Percentiles rank a stretch among this genome's conserved stretches.
Evolutionary conservation across 306 rosid species (phyloP).

Genomic region (Prunus mira): DNA sequence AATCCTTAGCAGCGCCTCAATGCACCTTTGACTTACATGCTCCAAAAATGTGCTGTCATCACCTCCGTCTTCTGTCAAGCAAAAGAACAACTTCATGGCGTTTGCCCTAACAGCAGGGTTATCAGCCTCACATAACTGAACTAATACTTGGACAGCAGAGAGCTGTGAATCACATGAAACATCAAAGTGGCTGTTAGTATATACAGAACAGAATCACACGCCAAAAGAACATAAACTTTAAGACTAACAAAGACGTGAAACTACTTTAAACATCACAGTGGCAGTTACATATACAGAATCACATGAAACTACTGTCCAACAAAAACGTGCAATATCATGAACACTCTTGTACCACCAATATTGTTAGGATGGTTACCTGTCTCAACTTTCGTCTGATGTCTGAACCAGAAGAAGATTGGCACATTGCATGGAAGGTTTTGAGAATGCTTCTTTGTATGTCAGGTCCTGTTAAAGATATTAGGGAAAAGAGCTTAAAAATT

Average conservation of each 20-base stretch:
- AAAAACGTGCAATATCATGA: not conserved
- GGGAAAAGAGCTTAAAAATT: conserved; percentile 49
- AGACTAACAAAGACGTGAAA: too few species aligned
- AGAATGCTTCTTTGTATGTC: conserved; percentile 54
- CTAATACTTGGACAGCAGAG: conserved; percentile 57
- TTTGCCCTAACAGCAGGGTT: conserved; percentile 33
- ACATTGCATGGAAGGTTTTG: conserved; percentile 44
- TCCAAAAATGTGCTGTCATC: conserved; percentile 35
- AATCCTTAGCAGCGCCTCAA: conserved; percentile 42
- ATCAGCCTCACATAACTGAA: conserved; percentile 46
- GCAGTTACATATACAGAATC: not conserved
- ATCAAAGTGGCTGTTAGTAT: not conserved
- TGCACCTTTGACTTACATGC: conserved; percentile 49
- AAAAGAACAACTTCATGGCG: conserved; percentile 45
- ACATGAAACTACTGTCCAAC: too few species aligned
- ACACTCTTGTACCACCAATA: not conserved
- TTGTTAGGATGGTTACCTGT: conserved; percentile 34
- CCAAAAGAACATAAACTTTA: not conserved
- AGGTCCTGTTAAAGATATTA: conserved; percentile 49
- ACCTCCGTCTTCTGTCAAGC: conserved; percentile 40
- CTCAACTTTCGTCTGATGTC: conserved; percentile 51
- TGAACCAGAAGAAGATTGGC: conserved; percentile 53
- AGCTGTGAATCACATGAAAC: conserved; percentile 35
- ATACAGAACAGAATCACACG: not conserved
- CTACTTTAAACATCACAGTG: not conserved